Conservation (phyloP, 116 monocot genomes). For the Iris pallida region DNA sequence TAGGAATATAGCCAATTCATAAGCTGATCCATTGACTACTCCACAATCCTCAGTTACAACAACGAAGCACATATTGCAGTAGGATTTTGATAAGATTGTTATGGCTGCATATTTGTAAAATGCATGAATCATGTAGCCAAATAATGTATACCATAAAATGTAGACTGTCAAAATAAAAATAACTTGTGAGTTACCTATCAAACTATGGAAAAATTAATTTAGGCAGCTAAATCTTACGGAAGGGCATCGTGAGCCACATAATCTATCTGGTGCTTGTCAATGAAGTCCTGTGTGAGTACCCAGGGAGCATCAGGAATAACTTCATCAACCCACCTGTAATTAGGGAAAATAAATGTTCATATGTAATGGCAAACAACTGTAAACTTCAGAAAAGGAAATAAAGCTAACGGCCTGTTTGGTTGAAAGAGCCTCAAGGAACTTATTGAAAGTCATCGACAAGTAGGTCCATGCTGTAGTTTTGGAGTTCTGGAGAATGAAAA, state of each 20-base stretch:
- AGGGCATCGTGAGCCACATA: slow-evolving; percentile 3
- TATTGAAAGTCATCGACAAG: too few species aligned
- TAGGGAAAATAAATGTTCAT: not conserved
- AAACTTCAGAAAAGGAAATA: not conserved
- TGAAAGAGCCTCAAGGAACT: too few species aligned
- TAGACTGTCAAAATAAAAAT: not conserved
- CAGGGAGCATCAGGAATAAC: slow-evolving; percentile 8
- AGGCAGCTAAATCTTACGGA: not conserved
- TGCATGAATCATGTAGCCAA: not conserved
- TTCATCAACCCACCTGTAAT: slow-evolving; percentile 11
- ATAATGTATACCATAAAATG: too few species aligned
- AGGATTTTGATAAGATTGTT: not conserved
- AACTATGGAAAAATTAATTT: not conserved
- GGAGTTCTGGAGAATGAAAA: too few species aligned
- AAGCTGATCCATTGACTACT: not conserved
- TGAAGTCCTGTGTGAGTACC: not conserved
- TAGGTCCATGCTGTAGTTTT: too few species aligned
- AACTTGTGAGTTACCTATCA: not conserved
- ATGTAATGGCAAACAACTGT: not conserved
- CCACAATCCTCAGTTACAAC: not conserved
- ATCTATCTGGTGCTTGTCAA: slow-evolving; percentile 15
- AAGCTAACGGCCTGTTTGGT: too few species aligned
- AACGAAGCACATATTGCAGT: not conserved
- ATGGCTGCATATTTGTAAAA: too few species aligned
- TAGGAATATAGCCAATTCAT: not conserved